Evolutionary conservation across 2,329 filamentous ascomycete genomes (phyloP).

Genomic region (Nemania sp.): DNA sequence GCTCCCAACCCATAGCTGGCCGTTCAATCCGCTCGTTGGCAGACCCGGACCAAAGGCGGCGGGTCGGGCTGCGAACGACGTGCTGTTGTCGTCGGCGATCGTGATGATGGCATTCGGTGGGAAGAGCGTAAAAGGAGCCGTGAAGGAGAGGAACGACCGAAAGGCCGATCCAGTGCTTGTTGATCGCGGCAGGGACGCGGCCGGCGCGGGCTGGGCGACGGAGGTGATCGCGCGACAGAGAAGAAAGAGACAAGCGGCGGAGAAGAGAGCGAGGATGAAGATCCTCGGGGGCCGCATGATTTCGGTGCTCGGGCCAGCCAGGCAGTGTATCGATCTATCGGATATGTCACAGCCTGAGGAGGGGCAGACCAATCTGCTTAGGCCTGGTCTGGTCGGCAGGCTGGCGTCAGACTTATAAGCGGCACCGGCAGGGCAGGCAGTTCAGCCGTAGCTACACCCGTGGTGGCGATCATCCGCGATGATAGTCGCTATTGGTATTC

Average conservation of each 20-base stretch:
- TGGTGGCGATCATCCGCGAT: constrained; percentile 33
- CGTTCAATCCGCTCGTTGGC: constrained; percentile 76
- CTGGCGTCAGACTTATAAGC: constrained; percentile 5
- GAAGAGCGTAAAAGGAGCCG: constrained; percentile 82
- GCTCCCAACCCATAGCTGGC: constrained; percentile 89
- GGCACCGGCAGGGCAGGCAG: constrained; percentile 33
- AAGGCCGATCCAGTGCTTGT: constrained; percentile 49
- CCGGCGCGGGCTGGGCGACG: constrained; percentile 36
- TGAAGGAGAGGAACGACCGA: constrained; percentile 68
- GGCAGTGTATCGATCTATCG: no score
- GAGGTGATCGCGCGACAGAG: constrained; percentile 56
- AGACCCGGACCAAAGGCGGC: constrained; percentile 88
- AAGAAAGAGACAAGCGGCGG: constrained; percentile 57
- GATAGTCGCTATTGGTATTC: neutral
- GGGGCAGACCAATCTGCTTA: neutral
- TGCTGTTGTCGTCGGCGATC: constrained; percentile 96
- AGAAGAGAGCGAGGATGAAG: constrained; percentile 57
- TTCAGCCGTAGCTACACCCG: constrained; percentile 32
- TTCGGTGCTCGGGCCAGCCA: no score
- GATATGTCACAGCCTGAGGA: neutral
- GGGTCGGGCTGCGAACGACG: constrained; percentile 90
- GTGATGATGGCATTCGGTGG: constrained; percentile 95
- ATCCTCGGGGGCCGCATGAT: constrained; percentile 60
- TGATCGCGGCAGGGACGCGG: constrained; percentile 32
- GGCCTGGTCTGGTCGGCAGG: no score